phyloP scores from a whole-genome alignment of 2,329 filamentous ascomycete genomes.

The Aspergillus thermomutatus region DNA sequence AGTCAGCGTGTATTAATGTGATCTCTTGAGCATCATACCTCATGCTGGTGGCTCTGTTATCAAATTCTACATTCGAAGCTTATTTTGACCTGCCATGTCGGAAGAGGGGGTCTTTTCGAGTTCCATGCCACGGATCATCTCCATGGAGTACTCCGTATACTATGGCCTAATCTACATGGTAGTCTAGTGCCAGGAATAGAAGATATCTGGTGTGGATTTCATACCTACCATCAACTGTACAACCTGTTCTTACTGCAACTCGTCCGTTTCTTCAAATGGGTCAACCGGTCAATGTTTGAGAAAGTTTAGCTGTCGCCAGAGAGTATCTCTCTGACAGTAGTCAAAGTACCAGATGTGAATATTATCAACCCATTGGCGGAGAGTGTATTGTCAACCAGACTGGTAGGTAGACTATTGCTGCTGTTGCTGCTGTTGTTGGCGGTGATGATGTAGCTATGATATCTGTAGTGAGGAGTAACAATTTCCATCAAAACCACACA shows the following conservation, averaged over 20 bases:
- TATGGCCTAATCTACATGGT: neutral
- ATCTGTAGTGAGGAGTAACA: neutral
- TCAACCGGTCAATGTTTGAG: neutral
- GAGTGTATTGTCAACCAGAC: neutral
- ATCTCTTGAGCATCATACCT: neutral
- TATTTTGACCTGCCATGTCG: too few species aligned
- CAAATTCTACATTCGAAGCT: too few species aligned
- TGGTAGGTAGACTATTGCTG: neutral
- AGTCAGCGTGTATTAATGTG: neutral
- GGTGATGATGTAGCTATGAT: too few species aligned
- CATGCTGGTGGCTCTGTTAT: too few species aligned
- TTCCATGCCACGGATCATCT: neutral
- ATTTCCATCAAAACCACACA: too few species aligned
- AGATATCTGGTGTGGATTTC: neutral
- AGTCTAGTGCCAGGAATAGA: neutral
- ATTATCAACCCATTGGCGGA: neutral
- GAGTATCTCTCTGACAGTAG: neutral
- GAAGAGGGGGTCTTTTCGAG: too few species aligned
- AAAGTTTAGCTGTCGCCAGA: neutral
- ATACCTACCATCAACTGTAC: neutral
- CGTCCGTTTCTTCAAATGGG: neutral
- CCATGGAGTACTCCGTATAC: neutral
- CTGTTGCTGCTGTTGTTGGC: too few species aligned
- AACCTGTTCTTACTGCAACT: neutral
- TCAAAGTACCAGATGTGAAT: neutral